These are phyloP conservation scores for Ophiostoma quercus DNA, from an alignment of 2,329 filamentous ascomycete species.

Conservation along the genomic window DNA sequence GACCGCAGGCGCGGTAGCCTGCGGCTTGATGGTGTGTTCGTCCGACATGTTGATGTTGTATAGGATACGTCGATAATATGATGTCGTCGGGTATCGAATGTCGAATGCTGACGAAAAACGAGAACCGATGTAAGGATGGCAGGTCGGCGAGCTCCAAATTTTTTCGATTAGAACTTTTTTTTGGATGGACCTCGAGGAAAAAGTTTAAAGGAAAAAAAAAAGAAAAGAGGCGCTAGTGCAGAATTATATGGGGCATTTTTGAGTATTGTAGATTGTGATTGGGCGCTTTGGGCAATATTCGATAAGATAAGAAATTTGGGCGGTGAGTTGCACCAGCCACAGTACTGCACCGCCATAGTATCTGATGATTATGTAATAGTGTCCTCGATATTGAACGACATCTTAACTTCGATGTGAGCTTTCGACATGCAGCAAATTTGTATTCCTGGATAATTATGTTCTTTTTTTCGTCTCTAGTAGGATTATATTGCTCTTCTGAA, in stretches of 20 bases:
- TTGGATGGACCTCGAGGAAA: constrained; percentile 17
- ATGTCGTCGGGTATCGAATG: background rate
- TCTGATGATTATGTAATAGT: background rate
- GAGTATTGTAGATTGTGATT: background rate
- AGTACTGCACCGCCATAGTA: background rate
- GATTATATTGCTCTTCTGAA: no score
- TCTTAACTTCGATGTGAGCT: background rate
- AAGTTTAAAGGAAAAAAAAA: constrained; percentile 24
- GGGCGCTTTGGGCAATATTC: background rate
- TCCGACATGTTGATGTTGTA: constrained; percentile 37
- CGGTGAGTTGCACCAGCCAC: constrained; percentile 14
- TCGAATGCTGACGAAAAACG: background rate
- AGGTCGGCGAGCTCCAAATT: constrained; percentile 18
- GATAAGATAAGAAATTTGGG: constrained; percentile 12
- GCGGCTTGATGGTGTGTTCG: constrained; percentile 87
- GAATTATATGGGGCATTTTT: constrained; percentile 19
- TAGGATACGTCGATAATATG: background rate
- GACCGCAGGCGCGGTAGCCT: constrained; percentile 69
- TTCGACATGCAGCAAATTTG: background rate
- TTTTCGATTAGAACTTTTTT: constrained; percentile 20
- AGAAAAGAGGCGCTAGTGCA: constrained; percentile 25
- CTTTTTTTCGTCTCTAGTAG: no score
- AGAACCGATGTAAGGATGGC: background rate
- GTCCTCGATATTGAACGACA: background rate
- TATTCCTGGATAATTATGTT: background rate